Evolutionary conservation across 1,139 yeast species (phyloP).

Genomic region (Sugiyamaella castrensis): DNA sequence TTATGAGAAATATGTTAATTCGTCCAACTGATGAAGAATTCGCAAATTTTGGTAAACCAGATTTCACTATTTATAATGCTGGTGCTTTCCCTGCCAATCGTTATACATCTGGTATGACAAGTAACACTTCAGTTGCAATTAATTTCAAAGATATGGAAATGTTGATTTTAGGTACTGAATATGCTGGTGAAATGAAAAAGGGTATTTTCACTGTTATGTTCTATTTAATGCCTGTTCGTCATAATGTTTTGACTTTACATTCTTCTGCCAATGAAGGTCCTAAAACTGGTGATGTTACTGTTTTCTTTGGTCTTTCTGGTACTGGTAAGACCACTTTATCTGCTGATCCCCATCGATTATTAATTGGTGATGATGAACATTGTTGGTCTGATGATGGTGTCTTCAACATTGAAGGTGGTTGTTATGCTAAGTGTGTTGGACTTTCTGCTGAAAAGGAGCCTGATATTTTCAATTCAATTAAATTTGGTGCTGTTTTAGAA

Average conservation of each 20-base stretch:
- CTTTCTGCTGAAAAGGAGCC: conserved; percentile 92
- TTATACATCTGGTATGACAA: conserved; percentile 96
- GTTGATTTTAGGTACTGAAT: conserved; percentile 98
- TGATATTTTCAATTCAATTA: conserved; percentile 92
- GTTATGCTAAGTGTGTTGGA: conserved; percentile 97
- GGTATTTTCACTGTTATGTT: conserved; percentile 99
- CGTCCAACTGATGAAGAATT: conserved; percentile 92
- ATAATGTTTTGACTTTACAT: conserved; percentile 88
- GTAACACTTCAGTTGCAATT: conserved; percentile 92
- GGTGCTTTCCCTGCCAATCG: conserved; percentile 99
- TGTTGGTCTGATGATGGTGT: conserved; percentile 99
- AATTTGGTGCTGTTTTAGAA: conserved; percentile 91
- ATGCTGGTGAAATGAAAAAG: conserved; percentile 99
- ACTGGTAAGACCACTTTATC: conserved; percentile 98
- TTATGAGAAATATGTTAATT: conserved; percentile 97
- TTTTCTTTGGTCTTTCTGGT: conserved; percentile 96
- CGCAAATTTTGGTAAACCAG: conserved; percentile 91
- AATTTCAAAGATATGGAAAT: conserved; percentile 98
- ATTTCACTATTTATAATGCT: conserved; percentile 96
- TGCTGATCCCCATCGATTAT: conserved; percentile 91
- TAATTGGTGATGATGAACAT: conserved; percentile 99
- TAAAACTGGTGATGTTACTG: conserved; percentile 73
- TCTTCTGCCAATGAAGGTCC: conserved; percentile 93
- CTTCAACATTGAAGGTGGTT: conserved; percentile 99
- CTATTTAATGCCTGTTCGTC: conserved; percentile 95